These are phyloP conservation scores for Tulasnella calospora DNA, from an alignment of 768 basidiomycete species.

Conservation along the genomic window DNA sequence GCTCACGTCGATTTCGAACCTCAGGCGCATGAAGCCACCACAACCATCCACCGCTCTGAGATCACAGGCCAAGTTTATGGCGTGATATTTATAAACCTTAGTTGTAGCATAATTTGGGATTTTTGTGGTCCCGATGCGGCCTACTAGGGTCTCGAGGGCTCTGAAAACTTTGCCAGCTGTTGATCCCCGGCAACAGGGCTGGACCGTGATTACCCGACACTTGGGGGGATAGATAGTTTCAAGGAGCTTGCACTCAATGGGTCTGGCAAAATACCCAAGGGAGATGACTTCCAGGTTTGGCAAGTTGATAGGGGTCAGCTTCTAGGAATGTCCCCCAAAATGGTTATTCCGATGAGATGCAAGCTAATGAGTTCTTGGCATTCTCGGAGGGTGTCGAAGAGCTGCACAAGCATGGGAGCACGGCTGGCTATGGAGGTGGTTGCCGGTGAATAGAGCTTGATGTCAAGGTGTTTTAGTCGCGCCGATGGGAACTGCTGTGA, in stretches of 20 bases:
- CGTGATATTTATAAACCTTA: neutral
- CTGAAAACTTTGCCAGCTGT: too few relatives aligned
- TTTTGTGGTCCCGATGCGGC: too few relatives aligned
- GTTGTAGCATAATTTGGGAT: too few relatives aligned
- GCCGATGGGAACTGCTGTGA: neutral
- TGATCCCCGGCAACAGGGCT: too few relatives aligned
- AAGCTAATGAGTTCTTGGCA: neutral
- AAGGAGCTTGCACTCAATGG: neutral
- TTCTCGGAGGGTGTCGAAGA: neutral
- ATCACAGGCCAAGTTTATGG: neutral
- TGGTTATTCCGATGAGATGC: neutral
- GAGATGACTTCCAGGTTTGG: neutral
- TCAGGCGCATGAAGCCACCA: neutral
- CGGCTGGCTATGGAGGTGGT: neutral
- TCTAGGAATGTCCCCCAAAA: neutral
- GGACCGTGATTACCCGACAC: neutral
- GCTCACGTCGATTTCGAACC: neutral
- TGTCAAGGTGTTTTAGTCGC: neutral
- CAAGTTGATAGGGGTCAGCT: neutral
- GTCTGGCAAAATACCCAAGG: neutral
- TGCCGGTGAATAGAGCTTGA: neutral
- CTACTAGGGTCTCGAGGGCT: too few relatives aligned
- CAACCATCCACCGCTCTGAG: neutral
- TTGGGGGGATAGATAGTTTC: neutral
- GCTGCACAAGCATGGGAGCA: too few relatives aligned